A percentile compares a stretch with the other conserved stretches of the same genome.
phyloP scores from a whole-genome alignment of 2,329 filamentous ascomycete genomes.

The Colletotrichum camelliae region DNA sequence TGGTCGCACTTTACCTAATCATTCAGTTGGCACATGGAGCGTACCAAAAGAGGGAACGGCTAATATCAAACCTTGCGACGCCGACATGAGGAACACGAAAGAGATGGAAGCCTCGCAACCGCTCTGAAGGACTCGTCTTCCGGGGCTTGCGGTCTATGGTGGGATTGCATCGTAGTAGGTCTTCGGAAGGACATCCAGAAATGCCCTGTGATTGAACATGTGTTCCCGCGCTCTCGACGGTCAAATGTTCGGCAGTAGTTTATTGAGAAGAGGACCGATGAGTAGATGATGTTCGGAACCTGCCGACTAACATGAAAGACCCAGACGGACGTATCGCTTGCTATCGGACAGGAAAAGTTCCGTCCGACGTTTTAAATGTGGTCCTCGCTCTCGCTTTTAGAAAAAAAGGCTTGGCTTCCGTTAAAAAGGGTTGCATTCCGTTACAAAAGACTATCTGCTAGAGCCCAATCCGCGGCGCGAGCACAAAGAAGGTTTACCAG shows the following conservation, averaged over 20 bases:
- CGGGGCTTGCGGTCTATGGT: not conserved
- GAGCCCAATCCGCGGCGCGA: not conserved
- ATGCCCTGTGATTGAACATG: not conserved
- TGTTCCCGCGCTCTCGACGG: not conserved
- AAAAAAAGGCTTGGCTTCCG: not conserved
- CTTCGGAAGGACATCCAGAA: not conserved
- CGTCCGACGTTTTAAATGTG: not conserved
- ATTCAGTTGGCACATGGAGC: not conserved
- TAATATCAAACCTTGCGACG: not conserved
- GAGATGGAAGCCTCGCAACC: not conserved
- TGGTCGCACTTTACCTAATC: constrained; percentile 3
- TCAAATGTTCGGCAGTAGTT: not conserved
- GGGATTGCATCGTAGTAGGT: not conserved
- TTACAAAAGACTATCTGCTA: not conserved
- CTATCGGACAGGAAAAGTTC: not conserved
- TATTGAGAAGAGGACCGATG: not conserved
- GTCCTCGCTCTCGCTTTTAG: not conserved
- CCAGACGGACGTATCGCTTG: not conserved
- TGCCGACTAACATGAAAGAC: not conserved
- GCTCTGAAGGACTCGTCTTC: not conserved
- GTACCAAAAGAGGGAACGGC: not conserved
- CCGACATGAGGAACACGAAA: not conserved
- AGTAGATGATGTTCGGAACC: not conserved
- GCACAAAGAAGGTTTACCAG: not conserved
- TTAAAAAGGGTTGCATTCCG: not conserved